A percentile compares a stretch with the other conserved stretches of the same genome.
Conservation (phyloP, 805 yeast species). For the Candida corydali region DNA sequence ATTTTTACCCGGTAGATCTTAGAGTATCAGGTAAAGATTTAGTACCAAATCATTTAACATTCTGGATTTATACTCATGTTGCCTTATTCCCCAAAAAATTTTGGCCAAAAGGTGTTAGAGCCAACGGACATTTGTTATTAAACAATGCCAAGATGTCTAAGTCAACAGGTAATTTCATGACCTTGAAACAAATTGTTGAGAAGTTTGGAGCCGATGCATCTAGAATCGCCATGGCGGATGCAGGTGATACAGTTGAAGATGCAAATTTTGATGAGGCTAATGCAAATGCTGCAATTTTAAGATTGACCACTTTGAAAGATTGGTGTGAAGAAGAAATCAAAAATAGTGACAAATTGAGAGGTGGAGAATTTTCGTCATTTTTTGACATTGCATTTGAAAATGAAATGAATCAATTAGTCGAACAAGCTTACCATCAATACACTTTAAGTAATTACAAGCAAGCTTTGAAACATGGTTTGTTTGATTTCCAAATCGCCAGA, state of each 20-base stretch:
- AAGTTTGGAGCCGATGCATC: conserved; percentile 98
- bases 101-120: conserved; percentile 95
- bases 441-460: conserved; percentile 73
- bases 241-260: conserved; percentile 96
- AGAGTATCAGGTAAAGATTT: conserved; percentile 95
- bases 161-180: conserved; percentile 95
- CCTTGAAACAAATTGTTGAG: conserved; percentile 74
- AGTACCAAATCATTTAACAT: conserved; percentile 95
- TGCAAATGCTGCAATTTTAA: conserved; percentile 95
- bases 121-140: conserved; percentile 91
- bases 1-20: conserved; percentile 91
- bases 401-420: conserved; percentile 82
- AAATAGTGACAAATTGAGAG: conserved; percentile 44
- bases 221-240: conserved; percentile 96
- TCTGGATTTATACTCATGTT: conserved; percentile 88
- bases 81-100: conserved; percentile 85
- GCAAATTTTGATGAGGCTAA: conserved; percentile 96
- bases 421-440: conserved; percentile 69
- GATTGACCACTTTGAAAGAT: conserved; percentile 87
- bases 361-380: conserved; percentile 52
- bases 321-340: conserved; percentile 83
- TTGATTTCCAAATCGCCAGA: conserved; percentile 92
- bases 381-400: conserved; percentile 89
- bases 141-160: conserved; percentile 98
- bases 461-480: conserved; percentile 86